These are phyloP conservation scores for Talaromyces marneffei DNA, from an alignment of 2,329 filamentous ascomycete species.

Conservation along the genomic window DNA sequence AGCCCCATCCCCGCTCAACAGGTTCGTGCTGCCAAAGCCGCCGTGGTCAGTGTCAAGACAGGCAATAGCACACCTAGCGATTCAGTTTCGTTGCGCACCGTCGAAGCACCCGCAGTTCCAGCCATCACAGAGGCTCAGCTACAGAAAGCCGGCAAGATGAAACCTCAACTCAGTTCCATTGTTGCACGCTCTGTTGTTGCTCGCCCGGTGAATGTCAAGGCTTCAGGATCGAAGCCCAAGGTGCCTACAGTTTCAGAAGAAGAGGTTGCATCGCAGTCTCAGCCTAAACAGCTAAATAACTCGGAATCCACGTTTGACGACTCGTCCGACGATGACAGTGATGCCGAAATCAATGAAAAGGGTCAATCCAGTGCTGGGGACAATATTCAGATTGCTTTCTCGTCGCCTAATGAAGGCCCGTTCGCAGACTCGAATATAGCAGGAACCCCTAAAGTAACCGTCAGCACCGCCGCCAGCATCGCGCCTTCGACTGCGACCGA, in stretches of 20 bases:
- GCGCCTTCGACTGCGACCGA: slow-evolving; percentile 17
- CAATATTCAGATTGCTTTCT: slow-evolving; percentile 16
- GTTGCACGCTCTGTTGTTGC: slow-evolving; percentile 41
- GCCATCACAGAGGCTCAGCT: slow-evolving; percentile 53
- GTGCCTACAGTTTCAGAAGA: slow-evolving; percentile 27
- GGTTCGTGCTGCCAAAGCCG: slow-evolving; percentile 79
- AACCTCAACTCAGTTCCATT: slow-evolving; percentile 36
- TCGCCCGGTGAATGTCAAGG: slow-evolving; percentile 42
- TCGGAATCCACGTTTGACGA: slow-evolving; percentile 29
- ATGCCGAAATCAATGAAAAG: slow-evolving; percentile 11
- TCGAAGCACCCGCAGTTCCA: slow-evolving; percentile 63
- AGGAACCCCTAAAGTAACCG: not conserved
- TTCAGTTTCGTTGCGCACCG: slow-evolving; percentile 32
- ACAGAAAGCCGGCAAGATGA: slow-evolving; percentile 32
- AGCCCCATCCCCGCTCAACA: slow-evolving; percentile 74
- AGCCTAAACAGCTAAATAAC: slow-evolving; percentile 19
- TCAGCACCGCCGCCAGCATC: slow-evolving; percentile 9
- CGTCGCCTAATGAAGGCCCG: slow-evolving; percentile 9
- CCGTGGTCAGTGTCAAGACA: slow-evolving; percentile 86
- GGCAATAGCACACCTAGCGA: slow-evolving; percentile 47
- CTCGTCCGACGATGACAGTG: slow-evolving; percentile 30
- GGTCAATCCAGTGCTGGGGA: slow-evolving; percentile 17
- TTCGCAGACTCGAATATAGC: slow-evolving; percentile 18
- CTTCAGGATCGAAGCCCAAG: slow-evolving; percentile 26
- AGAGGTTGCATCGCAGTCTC: slow-evolving; percentile 19